These are phyloP conservation scores for Cryptococcus deneoformans DNA, from an alignment of 1,284 basidiomycete genomes.

Conservation along the genomic window DNA sequence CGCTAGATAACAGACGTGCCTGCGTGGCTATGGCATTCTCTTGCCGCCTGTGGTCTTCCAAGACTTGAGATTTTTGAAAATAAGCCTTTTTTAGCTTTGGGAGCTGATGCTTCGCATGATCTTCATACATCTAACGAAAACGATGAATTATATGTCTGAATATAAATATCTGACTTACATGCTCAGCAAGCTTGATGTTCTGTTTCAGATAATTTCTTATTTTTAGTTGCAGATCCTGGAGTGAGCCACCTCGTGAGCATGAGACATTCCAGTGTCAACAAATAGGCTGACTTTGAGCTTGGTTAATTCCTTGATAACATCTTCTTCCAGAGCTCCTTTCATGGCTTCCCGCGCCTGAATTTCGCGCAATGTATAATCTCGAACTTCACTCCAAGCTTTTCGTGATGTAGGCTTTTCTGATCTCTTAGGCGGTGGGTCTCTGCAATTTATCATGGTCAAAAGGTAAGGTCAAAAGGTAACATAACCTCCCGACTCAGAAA, in stretches of 20 bases:
- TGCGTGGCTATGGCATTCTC: slow-evolving; percentile 47
- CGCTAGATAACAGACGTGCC: slow-evolving; percentile 43
- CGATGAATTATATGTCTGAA: neutral
- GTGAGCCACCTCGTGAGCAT: neutral
- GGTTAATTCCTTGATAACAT: slow-evolving; percentile 67
- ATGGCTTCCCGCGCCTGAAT: slow-evolving; percentile 77
- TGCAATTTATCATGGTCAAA: neutral
- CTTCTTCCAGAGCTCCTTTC: slow-evolving; percentile 62
- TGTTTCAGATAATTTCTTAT: slow-evolving; percentile 86
- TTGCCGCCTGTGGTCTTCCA: slow-evolving; percentile 57
- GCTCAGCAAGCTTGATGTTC: slow-evolving; percentile 71
- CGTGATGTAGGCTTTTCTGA: slow-evolving; percentile 61
- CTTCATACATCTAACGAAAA: slow-evolving; percentile 59
- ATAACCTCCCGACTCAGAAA: no score
- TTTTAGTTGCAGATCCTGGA: slow-evolving; percentile 73
- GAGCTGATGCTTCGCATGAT: slow-evolving; percentile 69
- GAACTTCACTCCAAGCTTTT: slow-evolving; percentile 73
- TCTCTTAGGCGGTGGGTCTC: slow-evolving; percentile 5
- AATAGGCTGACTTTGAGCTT: slow-evolving; percentile 60
- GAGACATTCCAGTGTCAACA: neutral
- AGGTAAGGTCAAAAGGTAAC: no score
- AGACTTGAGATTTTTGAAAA: slow-evolving; percentile 73
- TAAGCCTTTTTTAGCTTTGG: slow-evolving; percentile 76
- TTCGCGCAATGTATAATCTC: slow-evolving; percentile 80
- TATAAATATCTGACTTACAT: slow-evolving; percentile 19